Base-by-base conservation (phyloP, 1,284 basidiomycete genomes). In the Coniophora puteana region DNA sequence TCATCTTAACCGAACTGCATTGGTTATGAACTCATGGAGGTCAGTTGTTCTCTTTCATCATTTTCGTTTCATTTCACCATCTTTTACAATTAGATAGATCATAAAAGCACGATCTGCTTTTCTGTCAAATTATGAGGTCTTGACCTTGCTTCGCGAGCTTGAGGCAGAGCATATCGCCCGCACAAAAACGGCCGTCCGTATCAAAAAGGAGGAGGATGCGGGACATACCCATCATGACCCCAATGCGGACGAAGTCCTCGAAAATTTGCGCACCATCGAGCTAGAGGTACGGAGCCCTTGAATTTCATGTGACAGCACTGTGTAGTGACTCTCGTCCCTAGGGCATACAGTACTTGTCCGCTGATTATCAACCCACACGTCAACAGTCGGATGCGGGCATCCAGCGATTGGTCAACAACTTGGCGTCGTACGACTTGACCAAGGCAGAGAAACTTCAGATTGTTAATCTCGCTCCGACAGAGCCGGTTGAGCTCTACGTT, bases 371-470 rank as follows among this genome's bases (percentile, higher is more conserved):
- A 41, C 83, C 89, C 4, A 86, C 83, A 0, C 61, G 67, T 0
- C 62, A 70, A 12, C 93, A 96, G 61, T 81, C 77, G 1, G 69
- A 74, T 1, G 72, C 77, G 29, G 74, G 78, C 11, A 80, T 96
- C 40, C 62, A 74, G 1, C 68, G 71, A 38, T 78, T 96, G 12
- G 77, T 87, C 11, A 76, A 80, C 46, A 67, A 67, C 26, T 76
- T 96, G 10, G 74, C 77, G 11, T 67, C 77, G 31, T 88, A 81
- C 46, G 75, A 78, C 8, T 68, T 97, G 46, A 94, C 92, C 0
- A 95, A 94, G 55, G 80, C 86, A 4, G 93, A 97, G 69, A 90
- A 93, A 52, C 72, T 97, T 4, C 92, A 95, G 58, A 76, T 95
- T 25, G 82, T 92, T 35, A 96, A 97, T 58, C 74, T 95, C 12